Percentiles rank a stretch among this genome's conserved stretches.
Evolutionary conservation across 2,329 filamentous ascomycete genomes (phyloP).

Genomic region (Arthrobotrys sinensis): DNA sequence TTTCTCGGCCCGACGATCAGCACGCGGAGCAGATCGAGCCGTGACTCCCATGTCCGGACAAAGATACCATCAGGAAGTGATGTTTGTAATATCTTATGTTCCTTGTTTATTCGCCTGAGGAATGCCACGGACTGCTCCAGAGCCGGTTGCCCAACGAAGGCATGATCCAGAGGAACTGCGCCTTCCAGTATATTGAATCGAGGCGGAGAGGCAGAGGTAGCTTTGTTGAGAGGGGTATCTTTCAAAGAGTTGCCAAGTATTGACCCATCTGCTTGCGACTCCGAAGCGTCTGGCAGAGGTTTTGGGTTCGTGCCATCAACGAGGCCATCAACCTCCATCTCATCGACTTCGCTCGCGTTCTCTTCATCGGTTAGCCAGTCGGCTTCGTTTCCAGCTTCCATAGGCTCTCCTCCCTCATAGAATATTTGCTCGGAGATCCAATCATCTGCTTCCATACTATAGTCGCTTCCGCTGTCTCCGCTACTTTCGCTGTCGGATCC

Average conservation of each 20-base stretch:
- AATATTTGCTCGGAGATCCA: conserved; percentile 67
- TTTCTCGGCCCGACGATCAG: conserved; percentile 74
- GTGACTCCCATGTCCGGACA: conserved; percentile 74
- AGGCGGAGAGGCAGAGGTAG: conserved; percentile 63
- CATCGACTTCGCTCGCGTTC: conserved; percentile 65
- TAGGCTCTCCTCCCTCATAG: conserved; percentile 68
- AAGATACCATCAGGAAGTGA: conserved; percentile 74
- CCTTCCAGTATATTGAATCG: conserved; percentile 69
- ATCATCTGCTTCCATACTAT: conserved; percentile 63
- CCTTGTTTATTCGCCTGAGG: conserved; percentile 72
- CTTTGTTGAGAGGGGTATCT: neutral
- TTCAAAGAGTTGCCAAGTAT: neutral
- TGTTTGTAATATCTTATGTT: conserved; percentile 73
- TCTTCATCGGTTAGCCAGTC: conserved; percentile 68
- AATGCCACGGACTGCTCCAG: conserved; percentile 63
- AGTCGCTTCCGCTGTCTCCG: conserved; percentile 65
- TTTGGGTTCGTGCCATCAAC: neutral
- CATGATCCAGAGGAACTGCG: conserved; percentile 68
- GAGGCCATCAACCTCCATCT: conserved; percentile 48
- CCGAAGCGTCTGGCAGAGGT: conserved; percentile 3
- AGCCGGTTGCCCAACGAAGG: conserved; percentile 65
- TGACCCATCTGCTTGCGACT: neutral
- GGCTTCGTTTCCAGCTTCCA: conserved; percentile 69
- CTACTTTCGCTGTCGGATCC: conserved; percentile 65
- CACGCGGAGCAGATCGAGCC: conserved; percentile 74